Percentiles rank a stretch among this genome's conserved stretches.
These are phyloP conservation scores for Stemphylium beticola DNA, from an alignment of 2,329 filamentous ascomycete species.

Conservation along the genomic window DNA sequence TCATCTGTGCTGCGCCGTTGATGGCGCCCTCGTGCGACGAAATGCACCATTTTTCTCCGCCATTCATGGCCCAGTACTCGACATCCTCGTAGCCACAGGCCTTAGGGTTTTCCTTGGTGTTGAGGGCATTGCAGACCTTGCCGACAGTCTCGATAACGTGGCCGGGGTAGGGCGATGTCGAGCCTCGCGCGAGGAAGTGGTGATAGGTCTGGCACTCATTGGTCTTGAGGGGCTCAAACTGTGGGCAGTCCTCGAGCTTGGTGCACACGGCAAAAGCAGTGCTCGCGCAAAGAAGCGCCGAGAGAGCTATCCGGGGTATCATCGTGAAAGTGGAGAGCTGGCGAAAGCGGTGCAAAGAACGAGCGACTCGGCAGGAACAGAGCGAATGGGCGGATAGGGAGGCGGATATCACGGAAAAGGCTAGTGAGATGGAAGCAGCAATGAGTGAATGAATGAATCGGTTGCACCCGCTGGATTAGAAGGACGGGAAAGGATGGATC, in stretches of 20 bases:
- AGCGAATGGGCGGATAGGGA: not conserved
- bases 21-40: constrained; percentile 35
- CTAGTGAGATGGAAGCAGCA: constrained; percentile 1
- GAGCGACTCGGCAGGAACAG: constrained; percentile 4
- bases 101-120: constrained; percentile 28
- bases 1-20: constrained; percentile 34
- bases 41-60: constrained; percentile 32
- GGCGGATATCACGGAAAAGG: not conserved
- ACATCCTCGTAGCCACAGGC: constrained; percentile 38
- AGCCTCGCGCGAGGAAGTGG: constrained; percentile 35
- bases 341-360: constrained; percentile 1
- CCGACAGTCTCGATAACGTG: constrained; percentile 36
- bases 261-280: constrained; percentile 31
- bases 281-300: constrained; percentile 25
- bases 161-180: constrained; percentile 36
- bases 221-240: constrained; percentile 31
- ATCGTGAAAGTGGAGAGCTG: constrained; percentile 16
- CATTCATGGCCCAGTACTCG: constrained; percentile 34
- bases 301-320: constrained; percentile 26
- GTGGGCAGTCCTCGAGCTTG: constrained; percentile 34
- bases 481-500: not conserved
- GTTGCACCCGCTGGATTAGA: not conserved
- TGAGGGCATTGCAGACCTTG: constrained; percentile 33
- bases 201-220: constrained; percentile 33
- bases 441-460: not conserved